These are phyloP conservation scores for Petrea volubilis DNA, from an alignment of 257 asterid genomes.

Conservation along the genomic window DNA sequence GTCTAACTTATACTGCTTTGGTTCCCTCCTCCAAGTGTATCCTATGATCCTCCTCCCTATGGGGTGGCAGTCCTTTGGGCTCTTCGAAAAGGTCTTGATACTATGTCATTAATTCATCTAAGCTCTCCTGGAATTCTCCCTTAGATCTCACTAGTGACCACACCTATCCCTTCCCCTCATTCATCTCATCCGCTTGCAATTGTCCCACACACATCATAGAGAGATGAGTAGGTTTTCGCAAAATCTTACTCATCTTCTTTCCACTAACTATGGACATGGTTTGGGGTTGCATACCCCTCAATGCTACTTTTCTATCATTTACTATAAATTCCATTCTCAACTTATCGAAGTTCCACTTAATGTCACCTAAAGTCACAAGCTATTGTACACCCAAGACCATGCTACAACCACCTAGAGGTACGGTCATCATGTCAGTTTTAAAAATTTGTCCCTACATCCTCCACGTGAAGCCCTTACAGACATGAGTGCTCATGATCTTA, in stretches of 20 bases:
- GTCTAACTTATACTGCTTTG: not conserved
- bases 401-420: not conserved
- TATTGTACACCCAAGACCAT: not conserved
- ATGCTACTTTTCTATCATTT: too few species aligned
- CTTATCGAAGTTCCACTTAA: too few species aligned
- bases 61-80: not conserved
- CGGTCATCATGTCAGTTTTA: too few species aligned
- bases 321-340: too few species aligned
- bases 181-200: not conserved
- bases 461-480: too few species aligned
- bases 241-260: not conserved
- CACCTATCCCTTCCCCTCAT: too few species aligned
- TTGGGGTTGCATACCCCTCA: too few species aligned
- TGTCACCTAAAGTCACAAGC: too few species aligned
- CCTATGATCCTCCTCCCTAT: not conserved
- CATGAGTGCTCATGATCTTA: too few species aligned
- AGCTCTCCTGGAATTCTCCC: not conserved
- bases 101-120: not conserved
- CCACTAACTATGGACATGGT: not conserved
- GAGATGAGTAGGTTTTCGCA: not conserved
- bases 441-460: too few species aligned
- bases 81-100: not conserved
- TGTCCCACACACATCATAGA: not conserved
- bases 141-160: not conserved
- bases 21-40: too few species aligned